Evolutionary conservation across 805 yeast species (phyloP), one percentile per base, ranked within the genome.

Genomic region (Suhomyces sp.): DNA sequence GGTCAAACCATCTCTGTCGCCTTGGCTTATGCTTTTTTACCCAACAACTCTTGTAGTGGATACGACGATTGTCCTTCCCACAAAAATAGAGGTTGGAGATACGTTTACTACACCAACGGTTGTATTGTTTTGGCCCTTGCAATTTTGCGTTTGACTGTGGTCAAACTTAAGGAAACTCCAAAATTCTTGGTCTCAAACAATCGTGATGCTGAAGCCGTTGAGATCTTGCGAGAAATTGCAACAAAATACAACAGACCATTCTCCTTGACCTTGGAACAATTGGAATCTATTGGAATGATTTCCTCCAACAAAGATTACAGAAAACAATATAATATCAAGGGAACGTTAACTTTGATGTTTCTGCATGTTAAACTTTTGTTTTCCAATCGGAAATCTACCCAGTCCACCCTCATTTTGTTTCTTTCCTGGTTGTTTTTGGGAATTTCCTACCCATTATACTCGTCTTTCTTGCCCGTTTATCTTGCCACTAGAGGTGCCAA

Each of bases 51-150:
- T 4, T 77, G 83, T 22, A 39, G 40, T 32, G 52, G 58, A 17
- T 51, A 53, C 6, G 65, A 51, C n/a, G 26, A 61, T 33, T 78
- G 84, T 53, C 63, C 69, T 11, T 60, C 73, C 4, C 42, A 50
- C 15, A 50, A 60, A 18, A 79, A 79, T 55, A 68, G 70, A 54
- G 84, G 84, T 28, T 79, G 84, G 83, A 56, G 84, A 49, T 79
- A 79, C 51, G 62, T 66, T 28, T 62, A 65, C 45, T 68, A 70
- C 38, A 74, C 74, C 5, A 49, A 74, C 31, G 56, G 72, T 7
- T 70, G 79, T 16, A 46, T 79, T 20, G 80, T 78, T 9, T 44
- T 62, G 31, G 48, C 48, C 7, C 49, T 63, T 50, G 61, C 64
- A 19, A 33, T 59, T n/a, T 39, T 59, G 22, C 44, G 70, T 19